Percentiles rank a stretch among this genome's conserved stretches.
phyloP scores from a whole-genome alignment of 345 rosid genomes.

The Populus nigra region DNA sequence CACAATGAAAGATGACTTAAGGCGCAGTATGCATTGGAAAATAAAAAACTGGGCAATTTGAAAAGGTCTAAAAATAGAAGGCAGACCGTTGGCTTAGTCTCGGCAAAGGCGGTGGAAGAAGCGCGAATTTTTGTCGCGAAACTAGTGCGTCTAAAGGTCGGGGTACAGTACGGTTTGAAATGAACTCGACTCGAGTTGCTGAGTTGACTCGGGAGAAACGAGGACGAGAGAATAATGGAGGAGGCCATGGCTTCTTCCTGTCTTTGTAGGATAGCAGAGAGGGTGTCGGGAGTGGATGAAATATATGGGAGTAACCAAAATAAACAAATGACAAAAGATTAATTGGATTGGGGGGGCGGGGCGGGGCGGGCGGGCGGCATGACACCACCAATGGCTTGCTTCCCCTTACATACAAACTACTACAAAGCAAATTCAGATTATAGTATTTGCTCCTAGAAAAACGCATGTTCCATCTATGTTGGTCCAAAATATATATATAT shows the following conservation, averaged over 20 bases:
- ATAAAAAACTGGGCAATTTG: not conserved
- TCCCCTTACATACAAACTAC: no score
- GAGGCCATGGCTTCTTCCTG: slow-evolving; percentile 23
- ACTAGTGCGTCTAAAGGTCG: slow-evolving; percentile 5
- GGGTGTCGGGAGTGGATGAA: not conserved
- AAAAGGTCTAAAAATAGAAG: not conserved
- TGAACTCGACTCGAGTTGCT: slow-evolving; percentile 13
- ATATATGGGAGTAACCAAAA: not conserved
- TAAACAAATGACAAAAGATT: no score
- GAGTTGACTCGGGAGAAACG: slow-evolving; percentile 12
- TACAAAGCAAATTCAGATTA: no score
- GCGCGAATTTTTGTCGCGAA: slow-evolving; percentile 39
- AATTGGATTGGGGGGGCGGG: not conserved
- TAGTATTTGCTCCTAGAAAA: no score
- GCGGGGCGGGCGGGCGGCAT: no score
- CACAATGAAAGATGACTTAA: not conserved
- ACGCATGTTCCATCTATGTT: no score
- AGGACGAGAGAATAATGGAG: slow-evolving; percentile 18
- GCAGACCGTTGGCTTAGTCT: slow-evolving; percentile 44
- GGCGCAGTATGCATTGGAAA: not conserved
- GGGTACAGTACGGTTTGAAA: not conserved
- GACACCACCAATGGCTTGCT: no score
- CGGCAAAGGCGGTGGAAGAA: slow-evolving; percentile 37
- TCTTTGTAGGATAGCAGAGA: not conserved
- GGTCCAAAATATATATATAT: no score